Percentiles rank a stretch among this genome's conserved stretches.
These are phyloP conservation scores for Phialemoniopsis sp. DNA, from an alignment of 2,329 filamentous ascomycete genomes.

Conservation along the genomic window DNA sequence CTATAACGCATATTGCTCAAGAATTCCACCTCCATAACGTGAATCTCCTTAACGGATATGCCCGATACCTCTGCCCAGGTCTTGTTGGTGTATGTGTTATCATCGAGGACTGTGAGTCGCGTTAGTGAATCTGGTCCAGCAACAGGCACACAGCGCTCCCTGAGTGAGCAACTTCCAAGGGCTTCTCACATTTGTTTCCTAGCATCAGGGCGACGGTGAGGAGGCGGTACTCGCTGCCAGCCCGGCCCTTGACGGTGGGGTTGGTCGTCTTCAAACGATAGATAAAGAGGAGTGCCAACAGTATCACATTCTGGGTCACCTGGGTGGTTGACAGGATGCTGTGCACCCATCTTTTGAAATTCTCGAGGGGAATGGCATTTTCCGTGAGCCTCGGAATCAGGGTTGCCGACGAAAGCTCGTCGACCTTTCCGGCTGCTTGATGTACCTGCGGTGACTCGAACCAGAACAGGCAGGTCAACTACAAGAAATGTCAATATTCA, in stretches of 20 bases:
- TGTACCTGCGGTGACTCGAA: constrained; percentile 85
- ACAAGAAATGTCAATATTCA: constrained; percentile 7
- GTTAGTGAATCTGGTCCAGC: background rate
- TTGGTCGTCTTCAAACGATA: constrained; percentile 90
- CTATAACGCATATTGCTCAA: constrained; percentile 97
- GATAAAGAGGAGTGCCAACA: constrained; percentile 87
- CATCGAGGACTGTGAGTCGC: constrained; percentile 64
- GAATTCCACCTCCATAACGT: constrained; percentile 99
- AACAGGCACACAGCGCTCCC: no score
- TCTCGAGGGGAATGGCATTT: constrained; percentile 71
- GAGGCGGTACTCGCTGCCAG: constrained; percentile 88
- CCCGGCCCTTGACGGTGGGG: constrained; percentile 82
- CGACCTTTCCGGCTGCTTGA: constrained; percentile 64
- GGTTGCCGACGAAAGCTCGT: constrained; percentile 30
- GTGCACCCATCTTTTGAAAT: constrained; percentile 91
- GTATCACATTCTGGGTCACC: constrained; percentile 91
- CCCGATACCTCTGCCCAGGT: constrained; percentile 98
- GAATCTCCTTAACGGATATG: constrained; percentile 90
- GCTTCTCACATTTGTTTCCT: constrained; percentile 78
- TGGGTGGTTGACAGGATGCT: constrained; percentile 90
- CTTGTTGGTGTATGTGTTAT: constrained; percentile 99
- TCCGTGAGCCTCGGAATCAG: constrained; percentile 53
- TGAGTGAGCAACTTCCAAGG: no score
- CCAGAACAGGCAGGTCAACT: constrained; percentile 98
- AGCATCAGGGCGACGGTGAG: constrained; percentile 96